A percentile compares a stretch with the other conserved stretches of the same genome.
phyloP scores from a whole-genome alignment of 345 rosid species.

The Lepidium sativum region DNA sequence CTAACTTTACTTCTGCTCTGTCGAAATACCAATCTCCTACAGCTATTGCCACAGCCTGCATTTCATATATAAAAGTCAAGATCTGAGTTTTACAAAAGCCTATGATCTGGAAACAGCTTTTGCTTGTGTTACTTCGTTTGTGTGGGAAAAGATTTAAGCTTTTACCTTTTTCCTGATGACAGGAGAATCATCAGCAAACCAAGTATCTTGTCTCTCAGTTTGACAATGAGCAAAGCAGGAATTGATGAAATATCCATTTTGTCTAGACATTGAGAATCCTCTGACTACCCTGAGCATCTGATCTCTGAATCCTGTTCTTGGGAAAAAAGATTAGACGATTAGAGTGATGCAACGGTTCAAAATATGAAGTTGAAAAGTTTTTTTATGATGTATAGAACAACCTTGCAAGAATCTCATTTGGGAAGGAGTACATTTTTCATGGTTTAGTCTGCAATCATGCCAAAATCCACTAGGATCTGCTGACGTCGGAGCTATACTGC shows the following conservation, averaged over 20 bases:
- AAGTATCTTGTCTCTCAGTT: slow-evolving; percentile 90
- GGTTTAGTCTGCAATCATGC: slow-evolving; percentile 72
- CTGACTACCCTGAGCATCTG: slow-evolving; percentile 63
- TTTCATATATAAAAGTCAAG: background rate
- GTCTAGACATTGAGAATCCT: slow-evolving; percentile 56
- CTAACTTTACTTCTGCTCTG: slow-evolving; percentile 47
- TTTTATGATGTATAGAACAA: slow-evolving; percentile 11
- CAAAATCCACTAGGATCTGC: slow-evolving; percentile 90
- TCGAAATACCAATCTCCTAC: slow-evolving; percentile 97
- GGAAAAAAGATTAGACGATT: background rate
- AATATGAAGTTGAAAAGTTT: background rate
- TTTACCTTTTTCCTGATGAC: slow-evolving; percentile 62
- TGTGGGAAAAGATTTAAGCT: slow-evolving; percentile 7
- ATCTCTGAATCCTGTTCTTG: slow-evolving; percentile 59
- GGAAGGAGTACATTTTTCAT: slow-evolving; percentile 56
- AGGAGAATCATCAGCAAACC: slow-evolving; percentile 88
- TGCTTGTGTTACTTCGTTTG: background rate
- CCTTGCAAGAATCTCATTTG: slow-evolving; percentile 78
- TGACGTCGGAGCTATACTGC: slow-evolving; percentile 82
- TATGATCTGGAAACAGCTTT: background rate
- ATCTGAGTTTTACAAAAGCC: background rate
- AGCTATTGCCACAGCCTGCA: slow-evolving; percentile 72
- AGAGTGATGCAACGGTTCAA: background rate
- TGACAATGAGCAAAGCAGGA: slow-evolving; percentile 98
- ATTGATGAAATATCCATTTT: slow-evolving; percentile 79